Conservation (phyloP, 108 stramenopile genomes). For the Nitzschia inconspicua region DNA sequence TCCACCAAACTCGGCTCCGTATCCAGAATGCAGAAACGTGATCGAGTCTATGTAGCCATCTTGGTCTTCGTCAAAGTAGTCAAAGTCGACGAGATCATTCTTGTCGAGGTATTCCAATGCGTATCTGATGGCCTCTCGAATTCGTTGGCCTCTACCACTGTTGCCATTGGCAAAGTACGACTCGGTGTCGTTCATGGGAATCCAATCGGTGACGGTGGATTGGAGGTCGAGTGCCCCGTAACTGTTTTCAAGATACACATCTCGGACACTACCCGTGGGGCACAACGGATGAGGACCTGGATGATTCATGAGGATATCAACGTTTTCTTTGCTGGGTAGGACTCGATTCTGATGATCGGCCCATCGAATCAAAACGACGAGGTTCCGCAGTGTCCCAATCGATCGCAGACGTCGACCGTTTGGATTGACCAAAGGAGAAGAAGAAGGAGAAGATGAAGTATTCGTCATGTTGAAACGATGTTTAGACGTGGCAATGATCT, state of each 20-base stretch:
- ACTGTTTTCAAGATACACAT: conserved; percentile 23
- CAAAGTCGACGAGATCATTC: conserved; percentile 6
- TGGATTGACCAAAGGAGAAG: too few species aligned
- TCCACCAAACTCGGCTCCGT: conserved; percentile 46
- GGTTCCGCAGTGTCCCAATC: conserved; percentile 15
- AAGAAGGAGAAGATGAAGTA: too few species aligned
- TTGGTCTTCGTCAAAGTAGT: conserved; percentile 18
- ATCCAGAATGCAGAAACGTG: conserved; percentile 61
- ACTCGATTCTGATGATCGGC: conserved; percentile 43
- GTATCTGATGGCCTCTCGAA: conserved; percentile 7
- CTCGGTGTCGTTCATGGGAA: conserved; percentile 23
- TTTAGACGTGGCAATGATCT: too few species aligned
- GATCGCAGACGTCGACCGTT: too few species aligned
- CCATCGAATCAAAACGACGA: conserved; percentile 54
- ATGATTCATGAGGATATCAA: conserved; percentile 39
- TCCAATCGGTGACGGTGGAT: conserved; percentile 33
- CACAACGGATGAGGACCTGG: conserved; percentile 16
- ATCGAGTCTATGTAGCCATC: conserved; percentile 52
- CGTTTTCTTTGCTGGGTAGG: conserved; percentile 33
- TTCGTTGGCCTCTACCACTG: background rate
- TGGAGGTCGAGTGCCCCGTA: conserved; percentile 29
- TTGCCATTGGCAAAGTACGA: conserved; percentile 31
- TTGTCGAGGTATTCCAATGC: conserved; percentile 13
- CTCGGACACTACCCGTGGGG: conserved; percentile 42
- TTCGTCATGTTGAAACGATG: too few species aligned